phyloP scores from a whole-genome alignment of 2,329 filamentous ascomycete species.

The Didymellaceae sp. region DNA sequence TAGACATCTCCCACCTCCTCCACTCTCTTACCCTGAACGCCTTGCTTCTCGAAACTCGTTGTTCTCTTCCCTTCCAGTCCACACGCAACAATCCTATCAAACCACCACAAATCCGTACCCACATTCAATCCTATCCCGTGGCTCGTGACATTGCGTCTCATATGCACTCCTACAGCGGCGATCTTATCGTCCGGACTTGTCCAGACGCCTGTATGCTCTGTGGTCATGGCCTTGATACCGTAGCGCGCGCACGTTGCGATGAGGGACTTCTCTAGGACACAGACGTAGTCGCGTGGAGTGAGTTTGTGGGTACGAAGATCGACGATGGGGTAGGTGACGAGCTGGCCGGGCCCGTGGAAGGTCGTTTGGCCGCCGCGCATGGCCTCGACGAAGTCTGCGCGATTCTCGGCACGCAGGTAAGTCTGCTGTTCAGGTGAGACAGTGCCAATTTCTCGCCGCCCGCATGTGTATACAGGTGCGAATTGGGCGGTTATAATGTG shows the following conservation, averaged over 20 bases:
- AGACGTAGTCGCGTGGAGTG: constrained; percentile 77
- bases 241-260: constrained; percentile 68
- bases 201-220: constrained; percentile 87
- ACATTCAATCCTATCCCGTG: constrained; percentile 86
- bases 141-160: constrained; percentile 80
- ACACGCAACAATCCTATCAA: constrained; percentile 83
- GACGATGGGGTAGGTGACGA: constrained; percentile 91
- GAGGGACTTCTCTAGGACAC: constrained; percentile 77
- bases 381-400: constrained; percentile 71
- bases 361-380: constrained; percentile 90
- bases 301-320: constrained; percentile 74
- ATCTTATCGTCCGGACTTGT: constrained; percentile 67
- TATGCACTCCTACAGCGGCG: constrained; percentile 89
- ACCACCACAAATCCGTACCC: constrained; percentile 68
- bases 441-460: constrained; percentile 72
- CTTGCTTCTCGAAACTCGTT: constrained; percentile 72
- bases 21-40: constrained; percentile 45
- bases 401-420: constrained; percentile 48
- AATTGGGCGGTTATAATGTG: constrained; percentile 82
- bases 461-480: constrained; percentile 84
- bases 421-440: constrained; percentile 57
- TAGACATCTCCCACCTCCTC: constrained; percentile 50
- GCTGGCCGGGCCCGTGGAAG: constrained; percentile 92
- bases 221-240: constrained; percentile 67
- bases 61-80: constrained; percentile 80